Percentiles rank a stretch among this genome's conserved stretches.
Conservation (phyloP, 148 eudicot species). For the Limonium bicolor region DNA sequence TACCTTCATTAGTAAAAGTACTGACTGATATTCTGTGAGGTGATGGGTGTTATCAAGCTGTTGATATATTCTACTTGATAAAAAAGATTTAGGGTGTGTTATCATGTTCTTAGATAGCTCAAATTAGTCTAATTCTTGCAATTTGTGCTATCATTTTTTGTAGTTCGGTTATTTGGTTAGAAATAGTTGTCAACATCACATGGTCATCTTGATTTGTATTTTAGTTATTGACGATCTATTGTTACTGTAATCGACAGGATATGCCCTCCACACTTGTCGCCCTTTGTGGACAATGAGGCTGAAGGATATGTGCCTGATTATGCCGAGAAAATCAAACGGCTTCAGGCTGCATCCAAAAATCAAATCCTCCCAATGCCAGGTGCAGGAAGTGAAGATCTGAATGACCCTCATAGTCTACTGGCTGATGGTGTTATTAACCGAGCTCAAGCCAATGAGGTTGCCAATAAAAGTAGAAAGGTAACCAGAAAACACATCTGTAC, state of each 20-base stretch:
- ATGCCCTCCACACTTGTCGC: constrained; percentile 93
- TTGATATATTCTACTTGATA: no score
- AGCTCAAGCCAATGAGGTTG: constrained; percentile 68
- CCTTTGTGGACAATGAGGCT: constrained; percentile 81
- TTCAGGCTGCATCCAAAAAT: constrained; percentile 71
- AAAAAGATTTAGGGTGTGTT: no score
- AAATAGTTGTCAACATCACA: no score
- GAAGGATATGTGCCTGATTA: constrained; percentile 82
- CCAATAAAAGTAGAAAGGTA: constrained; percentile 60
- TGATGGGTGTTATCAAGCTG: no score
- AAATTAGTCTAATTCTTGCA: no score
- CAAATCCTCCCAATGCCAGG: constrained; percentile 87
- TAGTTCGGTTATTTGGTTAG: no score
- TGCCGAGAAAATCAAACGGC: constrained; percentile 62
- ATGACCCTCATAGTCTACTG: constrained; percentile 52
- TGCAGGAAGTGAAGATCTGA: constrained; percentile 48
- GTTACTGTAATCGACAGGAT: constrained; percentile 26
- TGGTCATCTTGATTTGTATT: not conserved
- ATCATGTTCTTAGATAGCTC: no score
- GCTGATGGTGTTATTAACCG: constrained; percentile 59
- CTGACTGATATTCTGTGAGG: not conserved
- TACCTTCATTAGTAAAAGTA: not conserved
- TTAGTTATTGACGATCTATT: not conserved
- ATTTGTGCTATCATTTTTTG: no score
- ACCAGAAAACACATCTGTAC: not conserved